A percentile compares a stretch with the other conserved stretches of the same genome.
phyloP scores from a whole-genome alignment of 805 yeast species.

The Candida andamanensis region DNA sequence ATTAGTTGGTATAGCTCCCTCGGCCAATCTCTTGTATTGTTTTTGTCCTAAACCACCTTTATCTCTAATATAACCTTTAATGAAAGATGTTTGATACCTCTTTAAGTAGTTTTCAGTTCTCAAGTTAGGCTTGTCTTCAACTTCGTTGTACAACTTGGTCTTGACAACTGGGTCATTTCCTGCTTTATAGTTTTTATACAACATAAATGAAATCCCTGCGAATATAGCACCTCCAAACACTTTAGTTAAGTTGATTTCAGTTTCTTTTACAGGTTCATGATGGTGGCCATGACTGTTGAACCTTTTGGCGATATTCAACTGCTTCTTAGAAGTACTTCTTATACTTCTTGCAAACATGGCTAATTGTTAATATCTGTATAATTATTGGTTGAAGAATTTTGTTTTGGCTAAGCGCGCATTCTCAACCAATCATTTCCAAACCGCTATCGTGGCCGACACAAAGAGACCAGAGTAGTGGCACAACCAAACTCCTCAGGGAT shows the following conservation, averaged over 20 bases:
- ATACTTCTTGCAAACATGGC: slow-evolving; percentile 12
- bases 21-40: slow-evolving; percentile 31
- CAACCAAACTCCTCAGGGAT: too few species aligned
- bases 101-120: slow-evolving; percentile 34
- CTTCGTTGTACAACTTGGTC: slow-evolving; percentile 33
- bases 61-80: slow-evolving; percentile 38
- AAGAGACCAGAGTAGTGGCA: too few species aligned
- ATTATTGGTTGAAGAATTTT: slow-evolving; percentile 9
- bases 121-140: slow-evolving; percentile 25
- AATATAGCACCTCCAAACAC: slow-evolving; percentile 38
- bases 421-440: too few species aligned
- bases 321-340: slow-evolving; percentile 7
- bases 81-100: slow-evolving; percentile 38
- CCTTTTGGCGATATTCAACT: slow-evolving; percentile 12
- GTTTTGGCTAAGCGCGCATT: too few species aligned
- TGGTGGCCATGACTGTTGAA: slow-evolving; percentile 17
- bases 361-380: slow-evolving; percentile 8
- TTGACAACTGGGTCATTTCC: slow-evolving; percentile 33
- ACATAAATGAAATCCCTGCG: slow-evolving; percentile 31
- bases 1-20: slow-evolving; percentile 20
- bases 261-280: slow-evolving; percentile 19
- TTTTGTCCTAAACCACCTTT: slow-evolving; percentile 43
- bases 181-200: slow-evolving; percentile 24
- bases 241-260: slow-evolving; percentile 36
- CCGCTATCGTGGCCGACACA: too few species aligned